phyloP scores from a whole-genome alignment of 148 eudicot genomes.

The Amaranthus palmeri region DNA sequence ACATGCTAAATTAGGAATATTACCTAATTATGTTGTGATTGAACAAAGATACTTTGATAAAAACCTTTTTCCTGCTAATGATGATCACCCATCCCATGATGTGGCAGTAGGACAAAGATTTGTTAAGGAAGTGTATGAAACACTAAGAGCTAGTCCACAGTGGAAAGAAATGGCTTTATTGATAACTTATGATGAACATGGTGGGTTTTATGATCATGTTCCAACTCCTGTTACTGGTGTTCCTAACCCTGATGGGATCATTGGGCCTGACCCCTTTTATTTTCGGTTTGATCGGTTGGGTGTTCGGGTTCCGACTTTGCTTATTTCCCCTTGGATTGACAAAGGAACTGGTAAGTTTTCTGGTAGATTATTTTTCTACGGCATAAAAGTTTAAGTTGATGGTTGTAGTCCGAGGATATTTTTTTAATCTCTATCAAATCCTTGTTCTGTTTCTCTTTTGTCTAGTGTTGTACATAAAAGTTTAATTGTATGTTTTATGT shows the following conservation, averaged over 20 bases:
- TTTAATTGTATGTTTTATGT: background rate
- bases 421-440: too few relatives aligned
- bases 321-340: slow-evolving; percentile 87
- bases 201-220: slow-evolving; percentile 92
- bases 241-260: slow-evolving; percentile 91
- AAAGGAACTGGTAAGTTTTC: slow-evolving; percentile 65
- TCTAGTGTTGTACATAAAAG: background rate
- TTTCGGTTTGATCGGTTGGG: slow-evolving; percentile 77
- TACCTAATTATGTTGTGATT: slow-evolving; percentile 75
- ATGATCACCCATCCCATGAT: slow-evolving; percentile 92
- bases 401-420: too few relatives aligned
- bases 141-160: slow-evolving; percentile 72
- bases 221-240: slow-evolving; percentile 78
- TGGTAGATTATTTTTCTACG: background rate
- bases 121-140: slow-evolving; percentile 94
- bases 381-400: background rate
- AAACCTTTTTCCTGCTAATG: slow-evolving; percentile 64
- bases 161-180: slow-evolving; percentile 89
- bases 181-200: slow-evolving; percentile 92
- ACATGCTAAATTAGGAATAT: slow-evolving; percentile 56
- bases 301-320: slow-evolving; percentile 71
- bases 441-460: background rate
- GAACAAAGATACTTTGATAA: slow-evolving; percentile 85
- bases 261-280: slow-evolving; percentile 73
- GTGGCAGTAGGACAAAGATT: slow-evolving; percentile 80